Evolutionary conservation across 2,329 filamentous ascomycete genomes (phyloP), one percentile per base, ranked within the genome.

Genomic region (Cordyceps tenuipes): DNA sequence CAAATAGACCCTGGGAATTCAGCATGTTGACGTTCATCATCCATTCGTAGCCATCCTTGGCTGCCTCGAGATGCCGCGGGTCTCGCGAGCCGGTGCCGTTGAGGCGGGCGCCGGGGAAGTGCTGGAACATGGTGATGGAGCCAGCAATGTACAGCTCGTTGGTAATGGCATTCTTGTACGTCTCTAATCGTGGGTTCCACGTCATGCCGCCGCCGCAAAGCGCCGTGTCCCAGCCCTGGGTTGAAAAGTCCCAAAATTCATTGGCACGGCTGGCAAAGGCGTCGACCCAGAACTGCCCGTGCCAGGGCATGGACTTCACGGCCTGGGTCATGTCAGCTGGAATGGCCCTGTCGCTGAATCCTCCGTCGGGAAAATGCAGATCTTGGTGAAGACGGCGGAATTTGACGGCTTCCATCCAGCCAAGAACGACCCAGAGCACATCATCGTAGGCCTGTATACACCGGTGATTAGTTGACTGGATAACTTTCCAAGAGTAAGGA

Each of bases 151-250:
- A 97, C 1, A 97, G 82, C 70, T 97, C 85, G 68, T 97, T 97
- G 34, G 93, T 97, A 67, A 97, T 95, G 63, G 93, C 91, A 68
- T 97, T 97, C 70, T 97, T 97, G 77, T 97, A 97, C 0, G 91
- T 91, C 44, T 80, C 73, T 31, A 93, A 75, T 41, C 84, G 82
- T 3, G 90, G 90, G 65, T 89, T 95, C 93, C 93, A 97, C 15
- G 85, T 82, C 89, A 97, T 95, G 49, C 93, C 93, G 23, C 93
- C 93, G 5, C 82, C 82, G 67, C 93, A 97, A 5, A 96, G 80
- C 26, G 79, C 79, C 23, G 83, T 88, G 68, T 95, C 89, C 91
- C 92, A 97, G 5, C 93, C 91, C 12, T 80, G 76, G 5, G 84
- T 81, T 5, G 90, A 89, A 43, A 96, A 76, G 34, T 92, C 88